Base-by-base conservation (phyloP, 257 asterid species). In the Solanum corneliomulleri region DNA sequence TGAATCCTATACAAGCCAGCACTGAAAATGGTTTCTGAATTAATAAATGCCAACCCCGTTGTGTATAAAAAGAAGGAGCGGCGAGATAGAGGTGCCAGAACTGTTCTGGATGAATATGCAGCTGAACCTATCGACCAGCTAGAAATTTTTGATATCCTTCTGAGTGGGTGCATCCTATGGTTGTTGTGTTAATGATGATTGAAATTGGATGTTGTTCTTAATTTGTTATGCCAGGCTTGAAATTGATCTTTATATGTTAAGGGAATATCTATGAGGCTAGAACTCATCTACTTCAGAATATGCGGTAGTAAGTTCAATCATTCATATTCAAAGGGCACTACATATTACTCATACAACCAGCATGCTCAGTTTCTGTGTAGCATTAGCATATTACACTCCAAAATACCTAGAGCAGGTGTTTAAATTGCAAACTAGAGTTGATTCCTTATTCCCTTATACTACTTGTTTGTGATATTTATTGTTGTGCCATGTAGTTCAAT, bases 111-210 rank as follows among this genome's bases (percentile, higher is more conserved):
- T 81, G 99, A 96, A 89, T 92, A 91, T 88, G 86, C 94, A 6
- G 89, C 88, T 45, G 99, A 94, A 84, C 84, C 92, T 5, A 96
- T 96, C 83, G 99, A 96, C 89, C 97, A 94, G 56, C 93, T 85
- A 82, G 98, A 95, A 88, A 88, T 96, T 83, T 96, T 96, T 90
- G 98, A 96, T 96, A 96, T 96, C 98, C 99, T 93, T 90, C 71
- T 70, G 42, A 37, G 64, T 87, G 60, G 20, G 87, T 80, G 29
- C 42, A n/a, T 23, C 9, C 27, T 11, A 72, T 74, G 2, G 12
- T 74, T 75, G 45, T 70, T 77, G 49, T 70, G 81, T 11, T 85
- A 31, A 11, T 9, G 31, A 58, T 80, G 84, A 11, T 39, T 29
- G 85, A 2, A 80, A 80, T 16, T 6, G 12, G 44, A 80, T 80